These are phyloP conservation scores for Cunninghamia lanceolata DNA, from an alignment of 75 land plant genomes.

Conservation along the genomic window DNA sequence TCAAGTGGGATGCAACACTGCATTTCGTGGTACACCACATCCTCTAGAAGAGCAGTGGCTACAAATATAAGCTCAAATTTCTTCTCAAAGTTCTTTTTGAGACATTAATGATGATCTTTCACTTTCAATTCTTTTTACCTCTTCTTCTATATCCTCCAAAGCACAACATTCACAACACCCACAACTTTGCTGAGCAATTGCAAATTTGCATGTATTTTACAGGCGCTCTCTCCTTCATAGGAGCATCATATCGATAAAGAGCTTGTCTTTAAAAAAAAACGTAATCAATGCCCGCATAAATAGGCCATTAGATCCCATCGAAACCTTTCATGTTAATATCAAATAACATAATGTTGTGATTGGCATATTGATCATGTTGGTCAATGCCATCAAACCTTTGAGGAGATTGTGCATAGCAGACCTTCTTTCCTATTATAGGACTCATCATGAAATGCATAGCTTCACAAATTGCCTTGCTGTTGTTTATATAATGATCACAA, in stretches of 20 bases:
- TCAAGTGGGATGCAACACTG: conserved; percentile 48
- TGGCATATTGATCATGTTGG: conserved; percentile 73
- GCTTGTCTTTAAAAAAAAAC: conserved; percentile 83
- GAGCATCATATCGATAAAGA: conserved; percentile 85
- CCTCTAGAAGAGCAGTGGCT: conserved; percentile 48
- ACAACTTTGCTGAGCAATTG: conserved; percentile 32
- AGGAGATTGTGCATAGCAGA: conserved; percentile 86
- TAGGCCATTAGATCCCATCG: conserved; percentile 94
- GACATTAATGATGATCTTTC: conserved; percentile 47
- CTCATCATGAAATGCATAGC: conserved; percentile 96
- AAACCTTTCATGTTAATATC: conserved; percentile 92
- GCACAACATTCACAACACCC: conserved; percentile 25
- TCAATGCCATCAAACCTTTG: conserved; percentile 90
- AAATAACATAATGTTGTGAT: conserved; percentile 80
- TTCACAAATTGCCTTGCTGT: conserved; percentile 82
- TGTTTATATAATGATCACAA: conserved; percentile 92
- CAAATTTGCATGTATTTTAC: conserved; percentile 41
- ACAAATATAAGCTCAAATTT: conserved; percentile 61
- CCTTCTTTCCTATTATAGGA: conserved; percentile 58
- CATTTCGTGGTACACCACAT: conserved; percentile 45
- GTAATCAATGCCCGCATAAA: conserved; percentile 92
- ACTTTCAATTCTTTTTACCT: conserved; percentile 37
- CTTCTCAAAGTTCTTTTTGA: conserved; percentile 56
- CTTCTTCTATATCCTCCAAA: conserved; percentile 38
- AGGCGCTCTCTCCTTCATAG: conserved; percentile 45